phyloP scores from a whole-genome alignment of 1,284 basidiomycete genomes.

The Volvariella surrecta region DNA sequence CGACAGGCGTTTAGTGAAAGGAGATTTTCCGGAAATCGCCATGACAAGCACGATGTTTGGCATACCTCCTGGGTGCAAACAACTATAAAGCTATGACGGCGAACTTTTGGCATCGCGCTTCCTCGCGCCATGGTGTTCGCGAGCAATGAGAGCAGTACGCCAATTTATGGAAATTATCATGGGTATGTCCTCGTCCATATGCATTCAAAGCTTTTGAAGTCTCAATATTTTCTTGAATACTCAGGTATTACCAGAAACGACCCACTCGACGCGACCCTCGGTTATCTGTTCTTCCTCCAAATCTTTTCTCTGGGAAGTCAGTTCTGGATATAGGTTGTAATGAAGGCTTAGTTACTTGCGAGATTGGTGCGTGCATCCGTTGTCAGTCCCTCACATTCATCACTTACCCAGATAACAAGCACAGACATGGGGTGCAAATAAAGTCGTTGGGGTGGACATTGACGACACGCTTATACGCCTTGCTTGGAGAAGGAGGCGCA shows the following conservation, averaged over 20 bases:
- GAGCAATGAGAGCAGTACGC: not conserved
- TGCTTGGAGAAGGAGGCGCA: slow-evolving; percentile 62
- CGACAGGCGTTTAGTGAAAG: too few relatives aligned
- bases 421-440: slow-evolving; percentile 48
- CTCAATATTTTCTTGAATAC: not conserved
- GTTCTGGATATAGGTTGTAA: slow-evolving; percentile 82
- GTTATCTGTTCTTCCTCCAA: slow-evolving; percentile 44
- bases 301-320: slow-evolving; percentile 42
- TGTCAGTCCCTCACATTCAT: not conserved
- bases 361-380: slow-evolving; percentile 49
- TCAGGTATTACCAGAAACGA: slow-evolving; percentile 68
- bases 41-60: too few relatives aligned
- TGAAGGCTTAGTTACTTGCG: slow-evolving; percentile 74
- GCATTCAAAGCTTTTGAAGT: not conserved
- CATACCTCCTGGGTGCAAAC: too few relatives aligned
- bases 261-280: slow-evolving; percentile 50
- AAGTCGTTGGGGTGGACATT: slow-evolving; percentile 74
- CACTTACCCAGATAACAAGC: slow-evolving; percentile 29
- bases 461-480: slow-evolving; percentile 60
- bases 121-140: too few relatives aligned
- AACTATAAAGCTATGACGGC: too few relatives aligned
- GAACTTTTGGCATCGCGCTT: too few relatives aligned
- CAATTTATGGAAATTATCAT: slow-evolving; percentile 29
- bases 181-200: slow-evolving; percentile 27
- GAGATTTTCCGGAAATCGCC: too few relatives aligned